Evolutionary conservation across 257 asterid genomes (phyloP).

Genomic region (Solanum appendiculatum): DNA sequence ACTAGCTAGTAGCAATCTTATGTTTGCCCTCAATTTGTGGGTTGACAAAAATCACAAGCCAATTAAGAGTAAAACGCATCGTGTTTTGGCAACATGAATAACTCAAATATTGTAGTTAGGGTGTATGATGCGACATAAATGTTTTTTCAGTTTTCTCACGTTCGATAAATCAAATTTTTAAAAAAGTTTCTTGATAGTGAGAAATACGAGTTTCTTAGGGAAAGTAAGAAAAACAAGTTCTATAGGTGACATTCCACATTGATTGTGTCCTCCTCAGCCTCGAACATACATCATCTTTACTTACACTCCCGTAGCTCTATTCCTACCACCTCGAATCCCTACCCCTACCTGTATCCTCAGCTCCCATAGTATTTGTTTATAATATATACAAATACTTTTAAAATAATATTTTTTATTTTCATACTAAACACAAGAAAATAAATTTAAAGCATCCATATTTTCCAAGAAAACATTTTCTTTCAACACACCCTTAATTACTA

Average conservation of each 20-base stretch:
- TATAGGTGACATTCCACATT: too few species aligned
- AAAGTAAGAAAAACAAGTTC: too few species aligned
- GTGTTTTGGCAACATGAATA: neutral
- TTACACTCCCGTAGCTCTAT: neutral
- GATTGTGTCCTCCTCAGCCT: neutral
- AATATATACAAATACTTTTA: too few species aligned
- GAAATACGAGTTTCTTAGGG: neutral
- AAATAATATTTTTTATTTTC: too few species aligned
- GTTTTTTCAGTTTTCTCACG: accelerated
- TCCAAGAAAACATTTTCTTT: too few species aligned
- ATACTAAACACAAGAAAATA: neutral
- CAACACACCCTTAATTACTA: neutral
- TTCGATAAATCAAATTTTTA: neutral
- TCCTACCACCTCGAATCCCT: neutral
- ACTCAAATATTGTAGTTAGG: neutral
- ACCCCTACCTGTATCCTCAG: neutral
- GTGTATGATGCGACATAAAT: too few species aligned
- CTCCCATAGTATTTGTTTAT: neutral
- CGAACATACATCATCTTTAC: neutral
- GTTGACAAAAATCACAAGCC: neutral
- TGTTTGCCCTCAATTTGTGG: neutral
- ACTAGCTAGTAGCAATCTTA: neutral
- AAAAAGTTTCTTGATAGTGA: too few species aligned
- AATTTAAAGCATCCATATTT: too few species aligned
- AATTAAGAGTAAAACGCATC: neutral